Evolutionary conservation across 768 basidiomycete species (phyloP).

Genomic region (Boletus reticuloceps): DNA sequence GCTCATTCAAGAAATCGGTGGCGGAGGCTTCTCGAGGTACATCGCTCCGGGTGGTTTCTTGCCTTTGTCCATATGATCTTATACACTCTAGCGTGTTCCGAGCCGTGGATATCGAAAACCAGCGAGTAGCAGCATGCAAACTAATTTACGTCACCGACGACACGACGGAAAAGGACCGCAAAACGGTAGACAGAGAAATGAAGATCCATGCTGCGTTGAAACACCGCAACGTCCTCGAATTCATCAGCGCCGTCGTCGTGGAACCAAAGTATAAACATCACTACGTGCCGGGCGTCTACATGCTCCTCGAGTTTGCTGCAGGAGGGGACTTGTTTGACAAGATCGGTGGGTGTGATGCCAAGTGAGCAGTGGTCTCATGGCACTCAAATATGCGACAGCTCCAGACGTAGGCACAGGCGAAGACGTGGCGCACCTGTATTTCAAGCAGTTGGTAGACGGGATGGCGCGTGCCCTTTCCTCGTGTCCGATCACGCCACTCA

Average conservation of each 20-base stretch:
- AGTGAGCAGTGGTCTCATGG: background rate
- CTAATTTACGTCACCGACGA: conserved; percentile 62
- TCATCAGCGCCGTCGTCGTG: conserved; percentile 74
- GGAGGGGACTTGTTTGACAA: conserved; percentile 98
- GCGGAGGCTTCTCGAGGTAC: conserved; percentile 85
- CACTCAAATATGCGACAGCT: conserved; percentile 43
- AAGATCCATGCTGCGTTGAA: conserved; percentile 80
- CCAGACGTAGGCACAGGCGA: conserved; percentile 88
- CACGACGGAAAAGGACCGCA: conserved; percentile 68
- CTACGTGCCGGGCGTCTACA: conserved; percentile 84
- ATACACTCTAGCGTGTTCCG: conserved; percentile 65
- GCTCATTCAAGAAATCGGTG: conserved; percentile 74
- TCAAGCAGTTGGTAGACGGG: conserved; percentile 79
- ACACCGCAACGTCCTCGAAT: conserved; percentile 78
- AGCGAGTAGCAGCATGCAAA: conserved; percentile 85
- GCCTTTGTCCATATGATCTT: background rate
- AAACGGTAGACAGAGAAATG: conserved; percentile 89
- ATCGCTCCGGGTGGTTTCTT: background rate
- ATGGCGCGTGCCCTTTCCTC: conserved; percentile 50
- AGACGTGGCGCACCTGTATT: conserved; percentile 88
- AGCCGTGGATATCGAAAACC: conserved; percentile 66
- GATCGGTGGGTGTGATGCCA: conserved; percentile 64
- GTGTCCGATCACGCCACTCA: background rate
- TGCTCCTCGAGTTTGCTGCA: conserved; percentile 87
- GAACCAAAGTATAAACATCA: conserved; percentile 54